These are phyloP conservation scores for Gentiana straminea DNA, from an alignment of 257 asterid genomes.

Conservation along the genomic window DNA sequence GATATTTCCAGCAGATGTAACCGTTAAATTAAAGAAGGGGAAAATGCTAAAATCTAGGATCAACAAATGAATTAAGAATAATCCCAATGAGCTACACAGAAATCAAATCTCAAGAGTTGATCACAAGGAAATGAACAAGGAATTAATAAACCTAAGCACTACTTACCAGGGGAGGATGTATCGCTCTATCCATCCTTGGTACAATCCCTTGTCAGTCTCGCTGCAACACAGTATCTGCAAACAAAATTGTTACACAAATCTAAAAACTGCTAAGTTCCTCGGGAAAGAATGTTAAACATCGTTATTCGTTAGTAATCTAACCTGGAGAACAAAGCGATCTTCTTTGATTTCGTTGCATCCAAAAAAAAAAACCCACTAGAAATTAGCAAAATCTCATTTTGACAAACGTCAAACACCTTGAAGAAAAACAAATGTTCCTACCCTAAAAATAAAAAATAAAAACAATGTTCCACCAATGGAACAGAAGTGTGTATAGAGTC, in stretches of 20 bases:
- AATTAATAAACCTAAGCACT: not conserved
- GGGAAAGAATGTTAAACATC: not conserved
- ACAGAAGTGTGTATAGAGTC: conserved; percentile 7
- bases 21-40: not conserved
- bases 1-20: not conserved
- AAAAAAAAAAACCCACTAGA: not conserved
- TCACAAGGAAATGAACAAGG: not conserved
- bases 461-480: not conserved
- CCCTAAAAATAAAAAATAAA: not conserved
- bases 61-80: not conserved
- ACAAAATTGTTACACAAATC: not conserved
- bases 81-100: not conserved
- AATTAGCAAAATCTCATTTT: conserved; percentile 2
- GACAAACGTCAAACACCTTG: not conserved
- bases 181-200: conserved; percentile 39
- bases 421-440: too few species aligned
- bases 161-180: conserved; percentile 64
- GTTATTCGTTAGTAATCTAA: not conserved
- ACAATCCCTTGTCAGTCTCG: conserved; percentile 10
- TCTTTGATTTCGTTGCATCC: too few species aligned
- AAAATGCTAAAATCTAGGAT: not conserved
- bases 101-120: not conserved
- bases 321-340: conserved; percentile 6
- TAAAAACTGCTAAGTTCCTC: not conserved
- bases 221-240: conserved; percentile 14